Base-by-base conservation (phyloP, 169 alveolate genomes). In the Perkinsus marinus region DNA sequence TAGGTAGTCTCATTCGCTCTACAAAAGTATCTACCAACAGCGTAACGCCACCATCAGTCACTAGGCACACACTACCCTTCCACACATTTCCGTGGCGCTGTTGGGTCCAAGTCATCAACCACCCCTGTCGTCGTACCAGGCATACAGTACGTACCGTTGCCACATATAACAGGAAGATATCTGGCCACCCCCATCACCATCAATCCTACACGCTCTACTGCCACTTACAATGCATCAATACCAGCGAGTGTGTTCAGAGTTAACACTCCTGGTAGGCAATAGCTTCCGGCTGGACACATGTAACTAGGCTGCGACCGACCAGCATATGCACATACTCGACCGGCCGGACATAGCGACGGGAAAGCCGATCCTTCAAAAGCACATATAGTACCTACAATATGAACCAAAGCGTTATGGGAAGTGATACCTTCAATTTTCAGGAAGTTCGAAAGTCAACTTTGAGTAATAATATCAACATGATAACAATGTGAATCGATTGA, bases 251-350 rank as follows among this genome's bases (percentile, higher is more conserved):
- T 17, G 91, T 90, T 90, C 91, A 90, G 30, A 13, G 91, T 90
- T 68, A 90, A 90, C 2, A 57, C 57, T 0, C 91, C 91, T 39
- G 91, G 91, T 39, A 90, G 69, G 69, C 91, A 90, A 39, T 90
- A 90, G 68, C 91, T 90, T 3, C 91, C 91, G 5, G 91, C 91
- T n/a, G 91, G 91, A 30, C 91, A 90, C 68, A 39, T 26, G 91
- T 39, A 90, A 30, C 39, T 39, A 16, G 91, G 57, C 41, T 47
- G 69, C 30, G 91, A 7, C 3, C 91, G 68, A 39, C 91, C 91
- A 38, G 91, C 79, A 39, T 39, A 37, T 10, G 57, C 91, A 57
- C 91, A 90, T 38, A 90, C 91, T 30, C 37, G 43, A 13, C 91
- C 91, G n/a, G 91, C 91, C 19, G 91, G 91, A 90, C 91, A 90